These are phyloP conservation scores for Saccharomycopsis schoenii DNA, from an alignment of 805 yeast species.

Conservation along the genomic window DNA sequence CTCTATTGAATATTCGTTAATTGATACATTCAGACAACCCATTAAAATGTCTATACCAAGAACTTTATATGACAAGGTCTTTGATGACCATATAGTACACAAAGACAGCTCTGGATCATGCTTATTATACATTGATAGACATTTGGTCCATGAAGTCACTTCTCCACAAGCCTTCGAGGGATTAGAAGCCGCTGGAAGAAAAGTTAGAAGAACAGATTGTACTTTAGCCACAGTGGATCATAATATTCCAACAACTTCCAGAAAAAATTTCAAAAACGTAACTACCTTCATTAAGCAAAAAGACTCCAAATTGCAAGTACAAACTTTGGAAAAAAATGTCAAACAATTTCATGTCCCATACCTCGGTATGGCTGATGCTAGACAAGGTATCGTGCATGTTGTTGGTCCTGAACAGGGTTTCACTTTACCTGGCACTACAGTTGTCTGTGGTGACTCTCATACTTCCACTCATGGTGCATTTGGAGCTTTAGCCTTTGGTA, in stretches of 20 bases:
- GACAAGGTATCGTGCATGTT: slow-evolving; percentile 98
- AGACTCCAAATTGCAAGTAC: slow-evolving; percentile 87
- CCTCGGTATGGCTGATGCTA: slow-evolving; percentile 87
- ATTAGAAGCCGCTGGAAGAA: slow-evolving; percentile 74
- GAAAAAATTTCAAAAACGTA: slow-evolving; percentile 63
- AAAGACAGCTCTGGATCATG: slow-evolving; percentile 80
- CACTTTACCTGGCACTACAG: slow-evolving; percentile 96
- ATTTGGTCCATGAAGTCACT: slow-evolving; percentile 95
- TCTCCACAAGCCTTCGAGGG: slow-evolving; percentile 99
- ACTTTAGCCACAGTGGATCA: slow-evolving; percentile 94
- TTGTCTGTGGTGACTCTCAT: slow-evolving; percentile 98
- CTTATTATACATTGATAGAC: slow-evolving; percentile 89
- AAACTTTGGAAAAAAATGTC: slow-evolving; percentile 88
- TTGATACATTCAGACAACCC: neutral
- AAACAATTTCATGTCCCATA: slow-evolving; percentile 81
- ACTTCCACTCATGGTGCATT: slow-evolving; percentile 99
- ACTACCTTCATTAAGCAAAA: slow-evolving; percentile 78
- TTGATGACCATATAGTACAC: slow-evolving; percentile 88
- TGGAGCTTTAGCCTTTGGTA: slow-evolving; percentile 95
- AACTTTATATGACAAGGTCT: slow-evolving; percentile 94
- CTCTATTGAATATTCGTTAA: neutral
- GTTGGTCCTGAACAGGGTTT: slow-evolving; percentile 99
- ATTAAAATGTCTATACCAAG: slow-evolving; percentile 29
- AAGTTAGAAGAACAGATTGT: slow-evolving; percentile 85
- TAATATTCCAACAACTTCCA: slow-evolving; percentile 92